These are phyloP conservation scores for Daldinia bambusicola DNA, from an alignment of 495 filamentous ascomycete species.

Conservation along the genomic window DNA sequence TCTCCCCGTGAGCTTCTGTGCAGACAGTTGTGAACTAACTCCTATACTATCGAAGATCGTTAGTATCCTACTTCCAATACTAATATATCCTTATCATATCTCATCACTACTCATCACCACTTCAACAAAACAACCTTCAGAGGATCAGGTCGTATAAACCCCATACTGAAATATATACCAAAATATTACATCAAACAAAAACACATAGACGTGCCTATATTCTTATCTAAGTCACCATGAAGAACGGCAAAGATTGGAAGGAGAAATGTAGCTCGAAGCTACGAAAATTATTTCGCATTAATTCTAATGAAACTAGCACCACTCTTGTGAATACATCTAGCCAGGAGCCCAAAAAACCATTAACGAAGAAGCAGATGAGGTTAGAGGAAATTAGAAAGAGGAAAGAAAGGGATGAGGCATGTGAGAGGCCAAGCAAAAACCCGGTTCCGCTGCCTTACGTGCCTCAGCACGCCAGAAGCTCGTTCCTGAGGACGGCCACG, in stretches of 20 bases:
- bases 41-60: background rate
- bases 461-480: slow-evolving; percentile 55
- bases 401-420: no score
- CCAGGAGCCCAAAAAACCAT: background rate
- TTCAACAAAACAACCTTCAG: background rate
- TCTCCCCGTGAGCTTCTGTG: background rate
- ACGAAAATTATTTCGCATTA: no score
- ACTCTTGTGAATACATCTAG: slow-evolving; percentile 1
- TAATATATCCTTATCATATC: background rate
- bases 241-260: background rate
- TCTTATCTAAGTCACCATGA: no score
- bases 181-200: no score
- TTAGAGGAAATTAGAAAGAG: no score
- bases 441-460: slow-evolving; percentile 34
- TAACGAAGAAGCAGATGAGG: no score
- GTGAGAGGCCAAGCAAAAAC: background rate
- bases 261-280: background rate
- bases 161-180: background rate
- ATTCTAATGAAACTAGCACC: no score
- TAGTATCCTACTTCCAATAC: background rate
- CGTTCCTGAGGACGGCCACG: slow-evolving; percentile 57
- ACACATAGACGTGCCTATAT: no score
- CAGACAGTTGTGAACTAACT: background rate
- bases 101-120: background rate
- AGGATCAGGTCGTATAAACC: background rate